A percentile compares a stretch with the other conserved stretches of the same genome.
Conservation (phyloP, 73 alveolate species). For the Paramecium octaurelia region DNA sequence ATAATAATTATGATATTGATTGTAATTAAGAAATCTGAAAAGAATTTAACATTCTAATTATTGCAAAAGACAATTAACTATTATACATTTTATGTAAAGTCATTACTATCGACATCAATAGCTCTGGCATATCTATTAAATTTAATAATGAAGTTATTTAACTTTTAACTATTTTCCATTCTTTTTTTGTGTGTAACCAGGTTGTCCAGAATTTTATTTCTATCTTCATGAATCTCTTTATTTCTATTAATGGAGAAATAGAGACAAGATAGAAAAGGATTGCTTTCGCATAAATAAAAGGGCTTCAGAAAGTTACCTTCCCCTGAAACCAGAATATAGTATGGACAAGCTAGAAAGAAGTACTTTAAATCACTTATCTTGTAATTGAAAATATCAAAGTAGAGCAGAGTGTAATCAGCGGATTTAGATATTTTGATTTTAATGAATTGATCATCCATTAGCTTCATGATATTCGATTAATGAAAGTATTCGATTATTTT, state of each 20-base stretch:
- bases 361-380: conserved; percentile 36
- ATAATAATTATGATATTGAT: not conserved
- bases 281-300: conserved; percentile 48
- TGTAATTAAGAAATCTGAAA: not conserved
- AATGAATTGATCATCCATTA: conserved; percentile 6
- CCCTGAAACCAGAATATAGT: conserved; percentile 36
- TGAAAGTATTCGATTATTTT: not conserved
- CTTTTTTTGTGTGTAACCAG: conserved; percentile 47
- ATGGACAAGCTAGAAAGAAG: conserved; percentile 45
- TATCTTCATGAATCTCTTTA: conserved; percentile 50
- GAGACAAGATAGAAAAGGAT: conserved; percentile 55
- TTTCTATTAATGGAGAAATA: conserved; percentile 56
- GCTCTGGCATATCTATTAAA: conserved; percentile 62
- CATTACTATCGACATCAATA: not conserved
- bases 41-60: not conserved
- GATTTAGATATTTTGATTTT: conserved; percentile 51
- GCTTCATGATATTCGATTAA: conserved; percentile 15
- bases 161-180: conserved; percentile 58
- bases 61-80: not conserved
- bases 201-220: conserved; percentile 48
- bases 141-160: conserved; percentile 49
- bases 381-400: conserved; percentile 52
- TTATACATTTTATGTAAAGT: not conserved
- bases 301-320: conserved; percentile 59
- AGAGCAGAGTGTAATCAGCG: conserved; percentile 40